phyloP scores from a whole-genome alignment of 2,329 filamentous ascomycete genomes.

The Penicillium sp. region DNA sequence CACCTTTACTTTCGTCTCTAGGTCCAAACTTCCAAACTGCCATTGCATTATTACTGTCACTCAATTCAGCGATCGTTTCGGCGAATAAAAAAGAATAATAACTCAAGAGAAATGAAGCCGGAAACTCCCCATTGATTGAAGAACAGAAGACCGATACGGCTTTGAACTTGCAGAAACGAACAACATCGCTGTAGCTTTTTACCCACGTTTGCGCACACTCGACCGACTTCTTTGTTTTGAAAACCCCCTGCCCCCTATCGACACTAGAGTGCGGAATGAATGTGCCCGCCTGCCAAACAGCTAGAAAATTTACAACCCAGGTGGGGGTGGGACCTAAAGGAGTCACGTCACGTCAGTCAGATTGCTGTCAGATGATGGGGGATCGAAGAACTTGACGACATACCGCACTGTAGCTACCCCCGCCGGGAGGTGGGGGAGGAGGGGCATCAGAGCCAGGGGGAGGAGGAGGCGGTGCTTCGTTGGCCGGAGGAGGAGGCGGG shows the following conservation, averaged over 20 bases:
- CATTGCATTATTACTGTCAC: background rate
- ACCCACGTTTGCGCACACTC: slow-evolving; percentile 8
- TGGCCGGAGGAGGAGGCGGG: slow-evolving; percentile 56
- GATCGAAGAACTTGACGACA: slow-evolving; percentile 27
- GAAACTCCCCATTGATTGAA: slow-evolving; percentile 17
- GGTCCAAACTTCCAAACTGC: background rate
- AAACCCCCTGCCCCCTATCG: background rate
- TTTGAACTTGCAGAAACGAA: slow-evolving; percentile 9
- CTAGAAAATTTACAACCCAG: slow-evolving; percentile 44
- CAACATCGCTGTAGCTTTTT: slow-evolving; percentile 16
- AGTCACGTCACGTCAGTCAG: slow-evolving; percentile 1
- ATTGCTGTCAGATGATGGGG: background rate
- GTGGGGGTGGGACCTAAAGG: slow-evolving; percentile 53
- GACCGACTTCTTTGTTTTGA: slow-evolving; percentile 12
- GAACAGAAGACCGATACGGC: slow-evolving; percentile 1
- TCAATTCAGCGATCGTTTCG: background rate
- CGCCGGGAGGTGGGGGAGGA: slow-evolving; percentile 51
- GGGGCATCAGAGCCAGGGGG: slow-evolving; percentile 65
- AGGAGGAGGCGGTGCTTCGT: slow-evolving; percentile 59
- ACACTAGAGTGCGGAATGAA: background rate
- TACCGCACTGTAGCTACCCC: slow-evolving; percentile 63
- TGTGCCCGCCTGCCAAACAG: background rate
- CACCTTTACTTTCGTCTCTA: too few relatives aligned
- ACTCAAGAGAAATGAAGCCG: background rate
- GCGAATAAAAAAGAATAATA: background rate